Evolutionary conservation across 176 grass and related monocot species (phyloP).

Genomic region (Carex pumila): DNA sequence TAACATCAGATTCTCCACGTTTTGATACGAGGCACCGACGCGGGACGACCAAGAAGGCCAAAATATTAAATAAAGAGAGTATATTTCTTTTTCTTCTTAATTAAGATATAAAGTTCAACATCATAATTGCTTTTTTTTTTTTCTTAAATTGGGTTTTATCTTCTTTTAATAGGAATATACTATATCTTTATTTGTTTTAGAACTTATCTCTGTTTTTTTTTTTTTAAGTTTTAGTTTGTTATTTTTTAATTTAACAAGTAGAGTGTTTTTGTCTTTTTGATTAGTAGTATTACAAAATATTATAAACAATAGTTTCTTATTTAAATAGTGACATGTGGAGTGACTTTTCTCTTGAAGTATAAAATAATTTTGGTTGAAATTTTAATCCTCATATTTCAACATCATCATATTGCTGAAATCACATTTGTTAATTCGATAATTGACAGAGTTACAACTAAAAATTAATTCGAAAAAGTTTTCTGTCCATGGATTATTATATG

Average conservation of each 20-base stretch:
- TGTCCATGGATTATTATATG: background rate
- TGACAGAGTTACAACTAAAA: background rate
- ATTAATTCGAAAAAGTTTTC: too few relatives aligned
- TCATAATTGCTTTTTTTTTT: background rate
- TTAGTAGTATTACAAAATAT: background rate
- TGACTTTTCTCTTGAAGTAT: background rate
- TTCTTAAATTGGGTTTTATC: too few relatives aligned
- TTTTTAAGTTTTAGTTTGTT: background rate
- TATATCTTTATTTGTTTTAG: background rate
- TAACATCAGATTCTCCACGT: background rate
- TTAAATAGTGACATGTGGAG: background rate
- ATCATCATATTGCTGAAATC: background rate
- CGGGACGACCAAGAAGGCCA: background rate
- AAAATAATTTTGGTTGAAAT: background rate
- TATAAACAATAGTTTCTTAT: background rate
- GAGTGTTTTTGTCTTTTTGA: background rate
- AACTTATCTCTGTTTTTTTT: background rate
- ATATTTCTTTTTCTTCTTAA: background rate
- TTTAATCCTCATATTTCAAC: background rate
- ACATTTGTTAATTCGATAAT: background rate
- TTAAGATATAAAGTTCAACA: background rate
- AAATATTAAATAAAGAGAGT: background rate
- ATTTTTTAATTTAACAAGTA: background rate
- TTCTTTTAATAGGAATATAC: background rate
- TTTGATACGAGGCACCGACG: background rate